Evolutionary conservation across 2,329 filamentous ascomycete species (phyloP), one percentile per base, ranked within the genome.

Genomic region (Phaeosphaeriaceae sp.): DNA sequence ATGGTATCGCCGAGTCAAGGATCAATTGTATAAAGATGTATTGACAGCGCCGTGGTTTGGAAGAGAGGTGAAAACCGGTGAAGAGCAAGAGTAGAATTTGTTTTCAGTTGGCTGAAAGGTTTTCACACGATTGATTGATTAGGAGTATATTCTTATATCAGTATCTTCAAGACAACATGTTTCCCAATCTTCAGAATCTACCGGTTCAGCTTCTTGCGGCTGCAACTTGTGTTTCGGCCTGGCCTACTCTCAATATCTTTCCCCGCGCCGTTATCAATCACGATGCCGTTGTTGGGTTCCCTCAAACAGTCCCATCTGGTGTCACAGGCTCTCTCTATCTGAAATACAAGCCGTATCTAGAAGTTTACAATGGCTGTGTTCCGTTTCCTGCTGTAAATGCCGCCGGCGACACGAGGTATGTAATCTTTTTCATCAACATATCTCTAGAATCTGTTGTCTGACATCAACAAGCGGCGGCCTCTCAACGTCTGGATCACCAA

Each of bases 311-410:
- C 0, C 83, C 83, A 0, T 71, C 68, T 34, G 75, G 74, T 4
- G 71, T 71, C 1, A 63, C 70, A 0, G 83, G 83, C 12, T 63
- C 73, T 2, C 64, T 83, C 18, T 82, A 83, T 56, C 64, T 81
- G 34, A 79, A 80, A 44, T 86, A 83, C 68, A 79, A 86, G 68
- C 83, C 83, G 0, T 77, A 74, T 44, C 74, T 85, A 5, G 59
- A 83, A 9, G 79, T 86, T 4, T 75, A 77, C 15, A 81, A 82
- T 58, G 84, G 84, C 37, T 87, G 84, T 53, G 83, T 86, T 7
- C 83, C 84, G 0, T 87, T 84, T 61, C 83, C 84, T 0, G 84
- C 80, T 1, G 84, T 87, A 1, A 81, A 87, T 53, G 76, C 76
- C 0, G 67, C 72, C 0, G 85, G 84, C 2, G 77, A 87, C 57